Evolutionary conservation across 192 early-diverging fungal genomes (phyloP).

Genomic region (Pecoramyces ruminantium): DNA sequence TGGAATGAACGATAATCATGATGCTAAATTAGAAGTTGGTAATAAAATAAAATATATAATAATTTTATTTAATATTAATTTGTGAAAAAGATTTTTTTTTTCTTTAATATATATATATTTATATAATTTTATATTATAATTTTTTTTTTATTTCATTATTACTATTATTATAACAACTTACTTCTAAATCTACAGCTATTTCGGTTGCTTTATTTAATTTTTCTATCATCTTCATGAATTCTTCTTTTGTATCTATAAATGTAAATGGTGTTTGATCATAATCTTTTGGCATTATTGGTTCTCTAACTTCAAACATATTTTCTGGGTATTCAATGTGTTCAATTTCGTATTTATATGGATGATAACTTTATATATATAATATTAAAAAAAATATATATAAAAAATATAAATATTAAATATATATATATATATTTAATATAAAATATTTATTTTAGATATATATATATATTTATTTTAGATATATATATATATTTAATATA

Average conservation of each 20-base stretch:
- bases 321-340: constrained; percentile 52
- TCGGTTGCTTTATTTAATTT: constrained; percentile 42
- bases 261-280: constrained; percentile 53
- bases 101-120: too few relatives aligned
- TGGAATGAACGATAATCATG: constrained; percentile 90
- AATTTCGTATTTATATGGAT: constrained; percentile 90
- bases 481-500: background rate
- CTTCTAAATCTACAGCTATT: constrained; percentile 82
- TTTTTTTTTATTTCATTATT: too few relatives aligned
- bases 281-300: constrained; percentile 20
- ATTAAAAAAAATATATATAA: background rate
- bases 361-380: constrained; percentile 11
- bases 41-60: too few relatives aligned
- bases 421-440: background rate
- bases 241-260: constrained; percentile 68
- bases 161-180: background rate
- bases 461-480: background rate
- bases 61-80: too few relatives aligned
- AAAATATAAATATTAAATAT: background rate
- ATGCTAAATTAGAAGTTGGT: too few relatives aligned
- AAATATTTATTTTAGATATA: background rate
- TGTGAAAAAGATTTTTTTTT: too few relatives aligned
- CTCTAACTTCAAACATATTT: constrained; percentile 36
- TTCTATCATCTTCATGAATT: constrained; percentile 40
- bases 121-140: too few relatives aligned